These are phyloP conservation scores for Leccinum ochraceum DNA, from an alignment of 768 basidiomycete genomes.

Conservation along the genomic window DNA sequence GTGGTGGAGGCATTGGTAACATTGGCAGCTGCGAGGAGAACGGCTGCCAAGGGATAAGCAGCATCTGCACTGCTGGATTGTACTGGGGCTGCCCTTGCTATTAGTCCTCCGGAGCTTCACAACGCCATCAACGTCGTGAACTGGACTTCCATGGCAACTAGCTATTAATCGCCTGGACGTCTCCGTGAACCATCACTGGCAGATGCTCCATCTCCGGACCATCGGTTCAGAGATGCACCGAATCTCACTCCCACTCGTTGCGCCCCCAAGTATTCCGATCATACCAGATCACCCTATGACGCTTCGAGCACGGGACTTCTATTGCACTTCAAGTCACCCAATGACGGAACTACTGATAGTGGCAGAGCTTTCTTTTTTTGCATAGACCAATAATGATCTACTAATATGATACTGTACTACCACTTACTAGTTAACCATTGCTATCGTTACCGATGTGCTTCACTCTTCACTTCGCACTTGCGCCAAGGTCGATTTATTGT, in stretches of 20 bases:
- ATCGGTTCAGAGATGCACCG: background rate
- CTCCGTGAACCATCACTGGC: background rate
- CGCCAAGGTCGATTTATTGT: no score
- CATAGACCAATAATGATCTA: no score
- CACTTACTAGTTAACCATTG: background rate
- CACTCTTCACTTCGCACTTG: background rate
- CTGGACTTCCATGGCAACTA: background rate
- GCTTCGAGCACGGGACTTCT: background rate
- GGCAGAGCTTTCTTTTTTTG: no score
- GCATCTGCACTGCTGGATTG: background rate
- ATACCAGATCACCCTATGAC: background rate
- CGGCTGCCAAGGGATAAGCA: background rate
- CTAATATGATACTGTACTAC: no score
- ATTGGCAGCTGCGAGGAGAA: background rate
- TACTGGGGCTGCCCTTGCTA: constrained; percentile 3
- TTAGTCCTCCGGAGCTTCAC: background rate
- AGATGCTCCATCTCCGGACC: background rate
- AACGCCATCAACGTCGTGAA: background rate
- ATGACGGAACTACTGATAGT: no score
- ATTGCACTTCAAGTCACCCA: background rate
- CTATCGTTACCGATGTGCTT: background rate
- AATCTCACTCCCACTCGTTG: background rate
- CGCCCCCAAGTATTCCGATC: background rate
- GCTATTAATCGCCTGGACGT: background rate
- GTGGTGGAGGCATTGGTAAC: background rate